A percentile compares a stretch with the other conserved stretches of the same genome.
Evolutionary conservation across 2,329 filamentous ascomycete species (phyloP).

Genomic region (Fusarium brevicatenulatum): DNA sequence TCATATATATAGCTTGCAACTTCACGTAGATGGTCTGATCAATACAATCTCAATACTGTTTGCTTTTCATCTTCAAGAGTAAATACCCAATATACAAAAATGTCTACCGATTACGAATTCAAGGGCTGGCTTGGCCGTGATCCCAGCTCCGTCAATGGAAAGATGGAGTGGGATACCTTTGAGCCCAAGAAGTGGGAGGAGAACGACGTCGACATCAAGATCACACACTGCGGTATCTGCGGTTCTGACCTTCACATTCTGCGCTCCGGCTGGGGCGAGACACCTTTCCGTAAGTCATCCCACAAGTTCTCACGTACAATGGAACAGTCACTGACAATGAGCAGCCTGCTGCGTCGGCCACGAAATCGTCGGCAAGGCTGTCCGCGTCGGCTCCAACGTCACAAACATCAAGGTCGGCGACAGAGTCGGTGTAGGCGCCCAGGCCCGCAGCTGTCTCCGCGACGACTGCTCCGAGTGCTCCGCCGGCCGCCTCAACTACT

Average conservation of each 20-base stretch:
- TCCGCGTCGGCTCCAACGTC: constrained; percentile 61
- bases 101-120: constrained; percentile 57
- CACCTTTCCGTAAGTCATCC: constrained; percentile 50
- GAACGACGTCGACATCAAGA: constrained; percentile 70
- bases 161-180: constrained; percentile 64
- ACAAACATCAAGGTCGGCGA: constrained; percentile 67
- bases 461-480: constrained; percentile 55
- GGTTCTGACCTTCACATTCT: constrained; percentile 69
- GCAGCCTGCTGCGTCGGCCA: constrained; percentile 67
- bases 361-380: constrained; percentile 70
- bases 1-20: constrained; percentile 3
- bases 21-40: not conserved
- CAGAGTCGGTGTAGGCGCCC: constrained; percentile 71
- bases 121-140: constrained; percentile 62
- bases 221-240: constrained; percentile 73
- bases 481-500: constrained; percentile 55
- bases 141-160: constrained; percentile 55
- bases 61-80: not conserved
- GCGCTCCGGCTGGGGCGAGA: constrained; percentile 60
- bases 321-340: constrained; percentile 15
- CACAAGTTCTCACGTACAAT: too few species aligned
- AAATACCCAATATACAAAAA: too few species aligned
- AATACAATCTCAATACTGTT: not conserved
- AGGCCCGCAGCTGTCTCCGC: constrained; percentile 63
- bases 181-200: constrained; percentile 72